Base-by-base conservation (phyloP, 164 flowering plant genomes). In the Taxillus chinensis region DNA sequence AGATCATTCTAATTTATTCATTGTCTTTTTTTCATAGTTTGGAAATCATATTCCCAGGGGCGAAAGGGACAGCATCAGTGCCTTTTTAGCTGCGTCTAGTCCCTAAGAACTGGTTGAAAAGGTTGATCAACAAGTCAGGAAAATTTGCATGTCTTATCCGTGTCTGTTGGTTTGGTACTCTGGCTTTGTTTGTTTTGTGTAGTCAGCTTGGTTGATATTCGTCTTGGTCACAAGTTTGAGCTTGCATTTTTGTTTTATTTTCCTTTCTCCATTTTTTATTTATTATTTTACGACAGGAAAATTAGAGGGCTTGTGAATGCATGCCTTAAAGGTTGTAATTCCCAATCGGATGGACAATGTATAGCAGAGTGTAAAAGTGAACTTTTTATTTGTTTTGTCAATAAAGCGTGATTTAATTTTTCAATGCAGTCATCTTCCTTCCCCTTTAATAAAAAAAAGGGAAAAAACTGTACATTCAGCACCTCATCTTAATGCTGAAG, bases 51-150 rank as follows among this genome's bases (percentile, higher is more conserved):
- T 58, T 65, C 65, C 67, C 62, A 54, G 70, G 65, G 68, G 74
- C 66, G 62, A 62, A 65, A 77, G 87, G 86, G 85, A 79, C 83
- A 74, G 83, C 78, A 74, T 70, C 86, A 78, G 96, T 84, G 87
- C 83, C 62, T 84, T 91, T 86, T 91, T 77, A 82, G 89, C 91
- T 88, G 90, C 79, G 80, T 83, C 85, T 80, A 89, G 83, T 80
- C 91, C 86, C 80, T 62, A 73, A 85, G 75, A 77, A 74, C 76
- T 71, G 62, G 63, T 71, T 68, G 63, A 61, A 49, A 61, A 52
- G 41, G 56, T 68, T 67, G 68, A 48, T 55, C 45, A 48, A 66
- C 64, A 55, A 51, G 63, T 54, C 38, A 67, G 63, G 41, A 45
- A 38, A 55, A 8, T 68, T 70, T 65, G 64, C 59, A 57, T 59